Conservation (phyloP, 768 basidiomycete species). For the Cyclocybe cylindracea region DNA sequence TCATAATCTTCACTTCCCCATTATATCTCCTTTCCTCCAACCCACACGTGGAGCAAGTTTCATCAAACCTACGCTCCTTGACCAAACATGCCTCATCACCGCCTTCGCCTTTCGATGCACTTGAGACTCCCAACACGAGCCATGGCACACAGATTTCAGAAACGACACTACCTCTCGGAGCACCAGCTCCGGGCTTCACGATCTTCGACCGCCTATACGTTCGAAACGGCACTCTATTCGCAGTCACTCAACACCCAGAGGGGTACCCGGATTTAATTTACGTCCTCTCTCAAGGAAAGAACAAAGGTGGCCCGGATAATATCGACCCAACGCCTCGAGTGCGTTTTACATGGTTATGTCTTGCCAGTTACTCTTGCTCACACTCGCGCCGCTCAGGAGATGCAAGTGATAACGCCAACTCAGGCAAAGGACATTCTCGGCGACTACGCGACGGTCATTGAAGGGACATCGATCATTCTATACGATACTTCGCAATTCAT, state of each 20-base stretch:
- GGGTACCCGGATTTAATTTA: slow-evolving; percentile 46
- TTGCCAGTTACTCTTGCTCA: not conserved
- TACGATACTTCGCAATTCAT: slow-evolving; percentile 26
- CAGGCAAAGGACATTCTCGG: slow-evolving; percentile 20
- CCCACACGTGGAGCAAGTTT: too few species aligned
- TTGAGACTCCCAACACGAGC: too few species aligned
- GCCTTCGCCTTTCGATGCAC: too few species aligned
- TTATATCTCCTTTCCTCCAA: too few species aligned
- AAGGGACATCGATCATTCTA: slow-evolving; percentile 20
- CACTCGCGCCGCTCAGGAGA: slow-evolving; percentile 12
- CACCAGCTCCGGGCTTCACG: slow-evolving; percentile 71
- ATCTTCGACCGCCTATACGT: slow-evolving; percentile 74
- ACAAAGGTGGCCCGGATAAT: slow-evolving; percentile 17
- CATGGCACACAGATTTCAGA: not conserved
- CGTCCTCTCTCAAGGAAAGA: slow-evolving; percentile 35
- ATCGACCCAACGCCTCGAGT: slow-evolving; percentile 33
- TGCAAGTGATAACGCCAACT: slow-evolving; percentile 24
- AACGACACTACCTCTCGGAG: slow-evolving; percentile 30
- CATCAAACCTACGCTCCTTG: too few species aligned
- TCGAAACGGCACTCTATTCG: slow-evolving; percentile 69
- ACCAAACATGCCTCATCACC: too few species aligned
- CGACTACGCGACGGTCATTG: slow-evolving; percentile 15
- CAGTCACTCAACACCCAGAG: slow-evolving; percentile 45
- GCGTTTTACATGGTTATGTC: slow-evolving; percentile 4
- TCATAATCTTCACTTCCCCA: too few species aligned